phyloP scores from a whole-genome alignment of 2,329 filamentous ascomycete genomes.

The Epichloe sylvatica region DNA sequence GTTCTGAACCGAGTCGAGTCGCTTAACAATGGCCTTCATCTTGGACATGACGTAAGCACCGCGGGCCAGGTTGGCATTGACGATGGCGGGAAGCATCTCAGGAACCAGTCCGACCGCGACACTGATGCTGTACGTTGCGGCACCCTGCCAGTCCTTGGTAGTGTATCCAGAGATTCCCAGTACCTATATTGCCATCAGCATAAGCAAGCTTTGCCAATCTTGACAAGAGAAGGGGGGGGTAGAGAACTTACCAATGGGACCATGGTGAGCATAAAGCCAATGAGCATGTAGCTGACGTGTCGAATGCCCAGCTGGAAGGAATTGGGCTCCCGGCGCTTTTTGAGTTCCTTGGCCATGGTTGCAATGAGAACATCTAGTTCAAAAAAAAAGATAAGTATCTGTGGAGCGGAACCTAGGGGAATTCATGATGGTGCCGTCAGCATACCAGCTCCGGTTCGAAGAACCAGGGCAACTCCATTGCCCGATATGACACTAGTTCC shows the following conservation, averaged over 20 bases:
- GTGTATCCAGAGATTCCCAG: constrained; percentile 13
- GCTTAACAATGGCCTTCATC: constrained; percentile 23
- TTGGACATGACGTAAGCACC: constrained; percentile 15
- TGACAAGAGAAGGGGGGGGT: neutral
- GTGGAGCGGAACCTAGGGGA: too few species aligned
- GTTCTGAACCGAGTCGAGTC: constrained; percentile 19
- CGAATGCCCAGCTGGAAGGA: constrained; percentile 16
- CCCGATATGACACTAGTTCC: constrained; percentile 17
- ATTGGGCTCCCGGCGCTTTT: constrained; percentile 12
- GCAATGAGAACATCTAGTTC: constrained; percentile 13
- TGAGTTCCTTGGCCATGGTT: constrained; percentile 14
- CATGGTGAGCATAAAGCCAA: constrained; percentile 18
- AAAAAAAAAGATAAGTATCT: neutral
- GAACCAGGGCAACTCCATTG: constrained; percentile 13
- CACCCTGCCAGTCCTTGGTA: constrained; percentile 14
- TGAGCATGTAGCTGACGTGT: constrained; percentile 17
- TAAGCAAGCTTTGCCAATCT: neutral
- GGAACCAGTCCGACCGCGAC: constrained; percentile 17
- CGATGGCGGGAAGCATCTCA: constrained; percentile 18
- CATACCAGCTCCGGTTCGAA: constrained; percentile 11
- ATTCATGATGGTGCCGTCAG: neutral
- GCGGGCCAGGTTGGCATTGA: constrained; percentile 16
- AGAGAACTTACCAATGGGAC: constrained; percentile 14
- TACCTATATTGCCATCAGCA: constrained; percentile 6
- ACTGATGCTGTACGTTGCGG: constrained; percentile 16